Conservation (phyloP, 495 filamentous ascomycete genomes). For the Xylaria flabelliformis region DNA sequence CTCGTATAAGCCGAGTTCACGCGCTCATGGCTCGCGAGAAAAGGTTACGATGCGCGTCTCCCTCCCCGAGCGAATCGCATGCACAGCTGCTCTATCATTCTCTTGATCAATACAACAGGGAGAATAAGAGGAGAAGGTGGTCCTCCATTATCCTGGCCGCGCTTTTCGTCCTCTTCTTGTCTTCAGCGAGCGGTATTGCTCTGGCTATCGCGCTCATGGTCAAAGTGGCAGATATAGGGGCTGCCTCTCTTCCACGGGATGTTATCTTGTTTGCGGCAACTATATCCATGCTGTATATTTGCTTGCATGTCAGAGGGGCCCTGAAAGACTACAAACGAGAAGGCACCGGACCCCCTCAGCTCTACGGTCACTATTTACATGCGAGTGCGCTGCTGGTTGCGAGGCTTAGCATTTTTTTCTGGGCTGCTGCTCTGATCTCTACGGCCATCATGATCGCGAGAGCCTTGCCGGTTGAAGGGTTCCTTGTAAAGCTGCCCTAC, state of each 20-base stretch:
- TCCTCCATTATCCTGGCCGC: slow-evolving; percentile 37
- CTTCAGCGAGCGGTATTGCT: slow-evolving; percentile 32
- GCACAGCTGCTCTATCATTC: slow-evolving; percentile 35
- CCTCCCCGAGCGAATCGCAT: slow-evolving; percentile 23
- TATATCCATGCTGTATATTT: slow-evolving; percentile 37
- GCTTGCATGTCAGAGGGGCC: slow-evolving; percentile 38
- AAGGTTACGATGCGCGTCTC: not conserved
- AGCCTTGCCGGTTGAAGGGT: slow-evolving; percentile 18
- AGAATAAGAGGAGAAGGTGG: slow-evolving; percentile 27
- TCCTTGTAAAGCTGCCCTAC: slow-evolving; percentile 31
- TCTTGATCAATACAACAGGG: slow-evolving; percentile 38
- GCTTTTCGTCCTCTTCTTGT: slow-evolving; percentile 36
- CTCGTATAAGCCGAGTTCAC: slow-evolving; percentile 19
- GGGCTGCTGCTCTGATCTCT: slow-evolving; percentile 36
- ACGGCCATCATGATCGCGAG: slow-evolving; percentile 36
- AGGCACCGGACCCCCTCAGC: slow-evolving; percentile 33
- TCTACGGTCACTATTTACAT: slow-evolving; percentile 37
- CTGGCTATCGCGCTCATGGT: slow-evolving; percentile 34
- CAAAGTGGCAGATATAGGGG: slow-evolving; percentile 29
- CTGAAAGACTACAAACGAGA: slow-evolving; percentile 29
- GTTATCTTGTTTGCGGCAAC: slow-evolving; percentile 35
- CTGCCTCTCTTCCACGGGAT: slow-evolving; percentile 36
- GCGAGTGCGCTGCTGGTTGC: slow-evolving; percentile 41
- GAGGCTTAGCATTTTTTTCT: slow-evolving; percentile 36
- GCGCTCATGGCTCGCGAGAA: slow-evolving; percentile 33